Evolutionary conservation across 2,329 filamentous ascomycete species (phyloP).

Genomic region (Trichophaea hybrida): DNA sequence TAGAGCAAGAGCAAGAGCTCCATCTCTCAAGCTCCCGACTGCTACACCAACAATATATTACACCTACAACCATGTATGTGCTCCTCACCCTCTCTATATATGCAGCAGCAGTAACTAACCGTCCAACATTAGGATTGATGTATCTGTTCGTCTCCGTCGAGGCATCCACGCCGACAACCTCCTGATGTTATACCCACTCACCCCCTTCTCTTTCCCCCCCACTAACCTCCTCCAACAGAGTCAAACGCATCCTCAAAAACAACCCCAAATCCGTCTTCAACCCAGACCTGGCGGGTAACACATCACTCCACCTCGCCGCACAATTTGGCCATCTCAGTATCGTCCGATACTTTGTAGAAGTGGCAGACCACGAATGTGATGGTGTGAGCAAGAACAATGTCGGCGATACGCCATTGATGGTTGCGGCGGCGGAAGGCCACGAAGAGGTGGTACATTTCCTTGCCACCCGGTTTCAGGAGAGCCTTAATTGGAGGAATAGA

Average conservation of each 20-base stretch:
- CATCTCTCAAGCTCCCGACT: too few species aligned
- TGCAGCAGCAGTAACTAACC: too few species aligned
- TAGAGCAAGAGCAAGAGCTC: too few species aligned
- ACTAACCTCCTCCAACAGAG: slow-evolving; percentile 5
- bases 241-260: slow-evolving; percentile 25
- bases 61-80: too few species aligned
- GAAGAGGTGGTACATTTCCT: slow-evolving; percentile 24
- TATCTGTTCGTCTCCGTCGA: slow-evolving; percentile 25
- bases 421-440: slow-evolving; percentile 21
- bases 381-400: slow-evolving; percentile 24
- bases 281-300: slow-evolving; percentile 21
- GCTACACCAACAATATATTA: too few species aligned
- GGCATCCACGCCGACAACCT: slow-evolving; percentile 26
- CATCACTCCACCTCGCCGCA: slow-evolving; percentile 25
- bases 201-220: neutral
- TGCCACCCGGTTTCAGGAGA: slow-evolving; percentile 16
- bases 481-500: slow-evolving; percentile 25
- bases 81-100: too few species aligned
- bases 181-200: slow-evolving; percentile 13
- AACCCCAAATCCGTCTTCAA: slow-evolving; percentile 22
- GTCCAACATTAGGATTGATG: slow-evolving; percentile 19
- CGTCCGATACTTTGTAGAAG: slow-evolving; percentile 16
- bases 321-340: slow-evolving; percentile 21
- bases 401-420: slow-evolving; percentile 26
- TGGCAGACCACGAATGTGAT: slow-evolving; percentile 19